A percentile compares a stretch with the other conserved stretches of the same genome.
Conservation (phyloP, 805 yeast genomes). For the Wickerhamomyces sydowiorum region DNA sequence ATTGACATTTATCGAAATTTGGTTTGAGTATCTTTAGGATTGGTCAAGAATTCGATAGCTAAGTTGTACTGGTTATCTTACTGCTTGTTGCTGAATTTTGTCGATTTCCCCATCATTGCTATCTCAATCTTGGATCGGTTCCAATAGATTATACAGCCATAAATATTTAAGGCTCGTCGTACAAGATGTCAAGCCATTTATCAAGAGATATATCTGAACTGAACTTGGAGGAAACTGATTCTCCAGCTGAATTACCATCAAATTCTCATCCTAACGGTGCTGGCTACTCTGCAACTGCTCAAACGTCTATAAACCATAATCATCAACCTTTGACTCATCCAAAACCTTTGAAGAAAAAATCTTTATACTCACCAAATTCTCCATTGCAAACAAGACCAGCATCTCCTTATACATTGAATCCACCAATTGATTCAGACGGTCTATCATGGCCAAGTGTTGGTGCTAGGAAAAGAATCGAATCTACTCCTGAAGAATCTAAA, state of each 20-base stretch:
- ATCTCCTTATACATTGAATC: slow-evolving; percentile 74
- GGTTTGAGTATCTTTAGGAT: too few species aligned
- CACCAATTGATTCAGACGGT: slow-evolving; percentile 87
- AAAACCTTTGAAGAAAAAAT: neutral
- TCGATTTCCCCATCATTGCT: too few species aligned
- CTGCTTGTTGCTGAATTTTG: neutral
- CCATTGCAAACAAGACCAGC: slow-evolving; percentile 75
- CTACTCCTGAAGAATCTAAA: slow-evolving; percentile 55
- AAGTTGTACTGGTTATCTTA: too few species aligned
- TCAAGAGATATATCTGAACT: slow-evolving; percentile 12
- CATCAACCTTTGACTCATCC: slow-evolving; percentile 1
- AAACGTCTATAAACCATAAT: slow-evolving; percentile 6
- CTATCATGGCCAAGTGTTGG: slow-evolving; percentile 92
- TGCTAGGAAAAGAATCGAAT: slow-evolving; percentile 70
- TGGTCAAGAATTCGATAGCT: too few species aligned
- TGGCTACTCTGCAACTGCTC: slow-evolving; percentile 16
- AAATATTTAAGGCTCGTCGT: neutral
- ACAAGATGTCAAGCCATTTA: slow-evolving; percentile 9
- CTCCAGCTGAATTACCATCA: slow-evolving; percentile 1
- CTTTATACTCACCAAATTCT: slow-evolving; percentile 25
- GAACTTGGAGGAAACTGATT: slow-evolving; percentile 2
- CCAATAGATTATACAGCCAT: neutral
- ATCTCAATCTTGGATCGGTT: too few species aligned
- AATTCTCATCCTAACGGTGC: slow-evolving; percentile 13
- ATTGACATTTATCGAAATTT: neutral